Evolutionary conservation across 228 moss, liverwort and hornwort genomes (phyloP).

Genomic region (Sphagnum fallax): DNA sequence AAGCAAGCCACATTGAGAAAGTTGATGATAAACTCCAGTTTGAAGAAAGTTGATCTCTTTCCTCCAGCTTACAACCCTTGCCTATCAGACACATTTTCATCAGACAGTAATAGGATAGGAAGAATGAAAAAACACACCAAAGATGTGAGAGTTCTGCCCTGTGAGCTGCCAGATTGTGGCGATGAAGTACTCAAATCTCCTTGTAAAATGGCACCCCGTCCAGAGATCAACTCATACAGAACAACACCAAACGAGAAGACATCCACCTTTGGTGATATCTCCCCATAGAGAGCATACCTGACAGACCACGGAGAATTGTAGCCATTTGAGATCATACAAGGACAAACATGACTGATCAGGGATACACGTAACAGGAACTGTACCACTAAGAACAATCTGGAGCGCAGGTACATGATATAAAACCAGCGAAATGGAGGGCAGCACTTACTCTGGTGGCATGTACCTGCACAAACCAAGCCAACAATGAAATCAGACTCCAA

Average conservation of each 20-base stretch:
- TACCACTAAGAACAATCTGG: too few species aligned
- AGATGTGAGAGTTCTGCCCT: conserved; percentile 35
- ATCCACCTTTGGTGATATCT: conserved; percentile 83
- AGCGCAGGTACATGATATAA: too few species aligned
- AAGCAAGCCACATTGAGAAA: not conserved
- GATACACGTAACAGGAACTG: too few species aligned
- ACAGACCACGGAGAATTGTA: not conserved
- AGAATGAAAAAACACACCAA: not conserved
- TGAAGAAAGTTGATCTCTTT: not conserved
- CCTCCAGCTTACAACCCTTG: not conserved
- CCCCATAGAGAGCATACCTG: conserved; percentile 86
- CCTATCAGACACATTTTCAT: not conserved
- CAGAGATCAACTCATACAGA: conserved; percentile 72
- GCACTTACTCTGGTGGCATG: too few species aligned
- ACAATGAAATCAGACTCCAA: too few species aligned
- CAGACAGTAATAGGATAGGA: not conserved
- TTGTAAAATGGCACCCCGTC: conserved; percentile 65
- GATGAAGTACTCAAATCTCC: conserved; percentile 10
- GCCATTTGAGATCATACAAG: not conserved
- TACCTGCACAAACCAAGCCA: too few species aligned
- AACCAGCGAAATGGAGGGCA: too few species aligned
- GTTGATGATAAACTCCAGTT: not conserved
- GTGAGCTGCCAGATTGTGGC: conserved; percentile 4
- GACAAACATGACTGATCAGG: too few species aligned
- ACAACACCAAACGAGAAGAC: conserved; percentile 87